Percentiles rank a stretch among this genome's conserved stretches.
Evolutionary conservation across 345 rosid species (phyloP).

Genomic region (Atalantia buxifolia): DNA sequence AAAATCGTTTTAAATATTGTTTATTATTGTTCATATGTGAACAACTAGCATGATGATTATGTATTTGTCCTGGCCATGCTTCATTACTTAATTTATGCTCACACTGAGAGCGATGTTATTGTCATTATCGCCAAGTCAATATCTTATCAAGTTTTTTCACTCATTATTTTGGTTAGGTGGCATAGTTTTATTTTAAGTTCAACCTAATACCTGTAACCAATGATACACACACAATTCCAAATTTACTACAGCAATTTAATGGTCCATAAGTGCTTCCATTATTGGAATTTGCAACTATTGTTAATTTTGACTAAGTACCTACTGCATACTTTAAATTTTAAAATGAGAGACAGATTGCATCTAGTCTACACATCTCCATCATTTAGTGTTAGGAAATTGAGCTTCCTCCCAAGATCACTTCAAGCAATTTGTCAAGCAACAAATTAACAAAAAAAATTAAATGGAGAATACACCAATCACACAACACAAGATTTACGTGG

Average conservation of each 20-base stretch:
- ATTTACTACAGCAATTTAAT: no score
- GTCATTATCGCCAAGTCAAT: not conserved
- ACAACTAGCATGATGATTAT: not conserved
- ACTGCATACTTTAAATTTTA: not conserved
- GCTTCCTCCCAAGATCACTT: no score
- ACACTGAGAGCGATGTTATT: not conserved
- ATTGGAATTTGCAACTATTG: not conserved
- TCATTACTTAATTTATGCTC: not conserved
- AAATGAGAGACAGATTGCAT: not conserved
- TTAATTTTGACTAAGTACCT: not conserved
- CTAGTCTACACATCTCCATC: not conserved
- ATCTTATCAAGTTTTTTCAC: not conserved
- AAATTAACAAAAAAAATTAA: no score
- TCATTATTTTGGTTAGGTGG: constrained; percentile 4
- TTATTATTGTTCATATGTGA: no score
- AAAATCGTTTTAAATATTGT: no score
- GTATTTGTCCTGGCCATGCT: not conserved
- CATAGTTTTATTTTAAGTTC: not conserved
- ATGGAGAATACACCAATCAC: no score
- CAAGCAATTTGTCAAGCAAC: no score
- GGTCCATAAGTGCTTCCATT: not conserved
- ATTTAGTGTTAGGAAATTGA: no score
- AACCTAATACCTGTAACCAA: constrained; percentile 6
- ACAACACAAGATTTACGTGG: no score
- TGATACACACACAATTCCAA: not conserved